Base-by-base conservation (phyloP, 2,329 filamentous ascomycete species). In the Shiraia bambusicola region DNA sequence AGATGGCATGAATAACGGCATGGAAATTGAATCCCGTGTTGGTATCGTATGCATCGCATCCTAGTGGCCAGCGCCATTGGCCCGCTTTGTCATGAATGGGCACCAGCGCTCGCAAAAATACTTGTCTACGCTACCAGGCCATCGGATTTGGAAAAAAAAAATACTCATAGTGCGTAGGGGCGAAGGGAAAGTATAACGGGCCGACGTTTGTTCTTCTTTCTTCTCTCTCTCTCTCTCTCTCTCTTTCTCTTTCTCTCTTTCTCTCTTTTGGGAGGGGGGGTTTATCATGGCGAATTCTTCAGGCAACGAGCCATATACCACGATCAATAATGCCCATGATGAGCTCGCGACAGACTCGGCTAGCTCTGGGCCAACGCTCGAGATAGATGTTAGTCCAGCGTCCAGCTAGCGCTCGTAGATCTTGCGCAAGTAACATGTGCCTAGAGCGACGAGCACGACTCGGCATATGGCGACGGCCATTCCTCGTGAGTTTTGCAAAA, bases 361-460 rank as follows among this genome's bases (percentile, higher is more conserved):
- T 54, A 59, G 45, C 42, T 56, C 56, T 40, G 58, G 45, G 12
- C 52, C 54, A 19, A 54, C 54, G 32, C 52, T 62, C 12, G 57
- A 61, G 50, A 56, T 60, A 25, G 61, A 63, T 38, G 59, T 61
- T 39, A 39, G 47, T 44, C 25, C 42, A 30, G 30, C 37, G 9
- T 17, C 33, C n/a, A n/a, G n/a, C 45, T 48, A 29, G 39, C 31
- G 5, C 16, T n/a, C 19, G 8, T 22, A 12, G 37, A 40, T 25
- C 45, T 31, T n/a, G 15, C 34, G 35, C 28, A 45, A 50, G 50
- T 52, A 28, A 49, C 48, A 39, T 32, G 27, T 47, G 46, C 37
- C 27, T 28, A 63, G 50, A 58, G 52, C 32, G 51, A 59, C 39
- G 59, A 63, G 28, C 56, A 54, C 43, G 61, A 63, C 36, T 63